These are phyloP conservation scores for Ophiocordyceps unilateralis DNA, from an alignment of 2,329 filamentous ascomycete genomes.

Conservation along the genomic window DNA sequence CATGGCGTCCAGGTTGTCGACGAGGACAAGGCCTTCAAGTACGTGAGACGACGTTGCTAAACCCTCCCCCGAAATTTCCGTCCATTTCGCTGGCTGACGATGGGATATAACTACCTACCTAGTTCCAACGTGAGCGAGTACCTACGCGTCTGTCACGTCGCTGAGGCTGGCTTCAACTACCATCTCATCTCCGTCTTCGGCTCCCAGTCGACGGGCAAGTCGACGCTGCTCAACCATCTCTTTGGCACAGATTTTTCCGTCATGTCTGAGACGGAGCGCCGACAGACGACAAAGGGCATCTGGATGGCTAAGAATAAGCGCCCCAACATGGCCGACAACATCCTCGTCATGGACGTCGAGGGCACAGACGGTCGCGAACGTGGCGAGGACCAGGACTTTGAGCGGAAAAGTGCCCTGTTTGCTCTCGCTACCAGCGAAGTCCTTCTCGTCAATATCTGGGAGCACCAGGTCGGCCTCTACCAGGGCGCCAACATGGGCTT, in stretches of 20 bases:
- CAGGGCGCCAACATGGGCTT: constrained; percentile 98
- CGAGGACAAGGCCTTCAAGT: constrained; percentile 90
- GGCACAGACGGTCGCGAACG: constrained; percentile 92
- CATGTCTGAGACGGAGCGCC: constrained; percentile 87
- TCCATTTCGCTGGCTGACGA: neutral
- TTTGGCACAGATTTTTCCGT: constrained; percentile 95
- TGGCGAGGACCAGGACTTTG: constrained; percentile 96
- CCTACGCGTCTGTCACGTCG: constrained; percentile 61
- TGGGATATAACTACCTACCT: constrained; percentile 1
- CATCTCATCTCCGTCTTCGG: constrained; percentile 98
- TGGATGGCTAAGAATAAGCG: constrained; percentile 98
- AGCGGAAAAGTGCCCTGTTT: constrained; percentile 94
- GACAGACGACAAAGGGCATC: constrained; percentile 97
- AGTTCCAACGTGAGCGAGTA: constrained; percentile 70
- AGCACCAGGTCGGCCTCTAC: constrained; percentile 94
- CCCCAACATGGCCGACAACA: constrained; percentile 78
- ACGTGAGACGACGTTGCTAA: constrained; percentile 8
- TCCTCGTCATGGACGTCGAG: constrained; percentile 98
- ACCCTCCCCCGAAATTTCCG: too few species aligned
- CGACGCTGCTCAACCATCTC: constrained; percentile 85
- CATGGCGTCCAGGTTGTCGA: constrained; percentile 96
- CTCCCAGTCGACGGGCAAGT: constrained; percentile 96
- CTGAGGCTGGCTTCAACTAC: constrained; percentile 92
- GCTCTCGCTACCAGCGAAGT: constrained; percentile 95
- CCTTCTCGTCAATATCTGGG: constrained; percentile 97